Evolutionary conservation across 768 basidiomycete species (phyloP).

Genomic region (Hydnum rufescens): DNA sequence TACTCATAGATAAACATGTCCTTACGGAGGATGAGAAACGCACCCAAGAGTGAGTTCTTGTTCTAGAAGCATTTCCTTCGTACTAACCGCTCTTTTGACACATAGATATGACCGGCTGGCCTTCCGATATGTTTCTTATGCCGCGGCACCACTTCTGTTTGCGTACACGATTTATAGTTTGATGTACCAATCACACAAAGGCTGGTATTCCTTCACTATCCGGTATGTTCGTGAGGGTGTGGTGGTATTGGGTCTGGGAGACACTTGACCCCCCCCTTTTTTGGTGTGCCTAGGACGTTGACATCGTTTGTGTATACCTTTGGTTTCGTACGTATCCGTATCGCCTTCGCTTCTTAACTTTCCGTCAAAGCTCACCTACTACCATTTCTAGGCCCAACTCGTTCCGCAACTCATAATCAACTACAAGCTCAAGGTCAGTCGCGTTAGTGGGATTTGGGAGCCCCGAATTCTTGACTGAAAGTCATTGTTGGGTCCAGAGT

Average conservation of each 20-base stretch:
- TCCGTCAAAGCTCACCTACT: constrained; percentile 8
- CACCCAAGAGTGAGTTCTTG: constrained; percentile 65
- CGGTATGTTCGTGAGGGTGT: neutral
- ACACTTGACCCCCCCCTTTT: neutral
- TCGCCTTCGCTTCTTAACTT: neutral
- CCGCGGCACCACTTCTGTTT: constrained; percentile 59
- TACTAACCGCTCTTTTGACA: constrained; percentile 2
- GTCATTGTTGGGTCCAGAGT: constrained; percentile 29
- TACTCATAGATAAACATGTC: constrained; percentile 64
- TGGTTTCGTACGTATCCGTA: constrained; percentile 65
- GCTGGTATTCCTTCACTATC: constrained; percentile 94
- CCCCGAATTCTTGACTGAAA: neutral
- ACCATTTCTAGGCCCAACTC: constrained; percentile 46
- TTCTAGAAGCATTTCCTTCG: neutral
- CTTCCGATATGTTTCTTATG: constrained; percentile 87
- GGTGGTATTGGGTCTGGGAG: too few species aligned
- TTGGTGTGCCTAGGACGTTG: constrained; percentile 45
- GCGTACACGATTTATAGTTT: constrained; percentile 67
- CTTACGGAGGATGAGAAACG: constrained; percentile 94
- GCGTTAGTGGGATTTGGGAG: too few species aligned
- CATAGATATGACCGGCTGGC: constrained; percentile 74
- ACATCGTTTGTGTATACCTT: constrained; percentile 93
- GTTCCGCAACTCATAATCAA: constrained; percentile 85
- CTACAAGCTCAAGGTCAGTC: constrained; percentile 72
- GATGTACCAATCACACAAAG: constrained; percentile 63